Conservation (phyloP, 148 eudicot genomes). For the Vaccinium corymbosum region DNA sequence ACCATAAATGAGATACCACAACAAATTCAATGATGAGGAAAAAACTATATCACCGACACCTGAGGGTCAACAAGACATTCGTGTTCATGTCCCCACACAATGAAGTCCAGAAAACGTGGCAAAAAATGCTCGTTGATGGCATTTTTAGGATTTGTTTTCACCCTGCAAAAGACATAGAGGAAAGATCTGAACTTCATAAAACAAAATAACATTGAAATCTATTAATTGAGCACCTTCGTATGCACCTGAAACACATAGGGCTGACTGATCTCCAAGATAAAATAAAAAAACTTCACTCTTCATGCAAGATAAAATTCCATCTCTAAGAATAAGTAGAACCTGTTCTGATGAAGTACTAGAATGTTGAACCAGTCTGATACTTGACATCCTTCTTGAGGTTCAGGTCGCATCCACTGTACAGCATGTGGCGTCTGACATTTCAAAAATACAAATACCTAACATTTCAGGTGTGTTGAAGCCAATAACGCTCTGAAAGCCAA, state of each 20-base stretch:
- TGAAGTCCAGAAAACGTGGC: constrained; percentile 91
- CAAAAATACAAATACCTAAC: constrained; percentile 16
- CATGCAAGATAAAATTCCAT: constrained; percentile 5
- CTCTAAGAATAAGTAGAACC: constrained; percentile 33
- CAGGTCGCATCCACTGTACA: constrained; percentile 99
- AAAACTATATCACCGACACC: constrained; percentile 34
- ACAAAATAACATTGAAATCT: neutral
- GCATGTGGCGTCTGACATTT: constrained; percentile 84
- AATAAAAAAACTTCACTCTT: too few relatives aligned
- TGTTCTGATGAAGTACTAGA: constrained; percentile 91
- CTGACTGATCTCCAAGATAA: neutral
- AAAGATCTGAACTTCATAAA: neutral
- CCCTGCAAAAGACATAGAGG: constrained; percentile 45
- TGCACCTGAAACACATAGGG: neutral
- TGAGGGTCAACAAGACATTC: constrained; percentile 98
- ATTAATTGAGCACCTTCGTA: neutral
- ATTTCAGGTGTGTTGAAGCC: constrained; percentile 5
- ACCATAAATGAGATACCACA: constrained; percentile 9
- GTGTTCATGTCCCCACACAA: constrained; percentile 99
- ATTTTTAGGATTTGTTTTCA: constrained; percentile 98
- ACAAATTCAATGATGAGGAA: neutral
- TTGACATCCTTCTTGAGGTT: constrained; percentile 74
- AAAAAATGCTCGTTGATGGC: constrained; percentile 97
- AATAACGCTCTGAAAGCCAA: constrained; percentile 1
- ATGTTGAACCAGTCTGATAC: constrained; percentile 97